Base-by-base conservation (phyloP, 225 moss, liverwort and hornwort genomes). In the Antitrichia curtipendula region DNA sequence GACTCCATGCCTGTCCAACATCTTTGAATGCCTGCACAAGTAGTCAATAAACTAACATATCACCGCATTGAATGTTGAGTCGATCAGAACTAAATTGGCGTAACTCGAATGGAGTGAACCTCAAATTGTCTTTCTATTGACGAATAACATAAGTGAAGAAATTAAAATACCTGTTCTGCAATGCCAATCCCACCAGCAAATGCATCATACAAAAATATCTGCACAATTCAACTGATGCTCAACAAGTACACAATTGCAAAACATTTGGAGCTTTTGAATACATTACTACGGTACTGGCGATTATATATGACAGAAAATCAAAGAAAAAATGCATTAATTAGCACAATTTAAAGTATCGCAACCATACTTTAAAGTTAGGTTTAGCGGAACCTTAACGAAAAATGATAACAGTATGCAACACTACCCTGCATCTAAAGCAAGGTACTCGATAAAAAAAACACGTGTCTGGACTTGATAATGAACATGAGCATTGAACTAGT, bases 141-240 rank as follows among this genome's bases (percentile, higher is more conserved):
- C 54, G 32, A 86, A 86, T 65, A 72, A 21, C 31, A 41, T 14
- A 57, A 75, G 29, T n/a, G 27, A 62, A 87, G 54, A 71, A 85
- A 52, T 64, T 74, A 22, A 45, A 66, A 64, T 73, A 94, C 93
- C 91, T 93, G 93, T 86, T 92, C 90, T 49, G 93, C 92, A 85
- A 94, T 91, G 73, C 94, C 94, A 68, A 94, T 92, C 79, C 93
- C 94, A 85, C 93, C 93, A 43, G 93, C 89, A 86, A 91, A 92
- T 89, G 94, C 93, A 89, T 94, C 94, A 65, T 92, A 94, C 59
- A 94, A 61, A 89, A 93, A 93, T 85, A 94, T 92, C 94, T 94
- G 93, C 89, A 89, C n/a, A 79, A 49, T 77, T 60, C 87, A 84
- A 81, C 43, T 32, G 63, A 86, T 74, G 65, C 15, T 66, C 41